phyloP scores from a whole-genome alignment of 2,329 filamentous ascomycete species.

The Trichocomaceae sp. region DNA sequence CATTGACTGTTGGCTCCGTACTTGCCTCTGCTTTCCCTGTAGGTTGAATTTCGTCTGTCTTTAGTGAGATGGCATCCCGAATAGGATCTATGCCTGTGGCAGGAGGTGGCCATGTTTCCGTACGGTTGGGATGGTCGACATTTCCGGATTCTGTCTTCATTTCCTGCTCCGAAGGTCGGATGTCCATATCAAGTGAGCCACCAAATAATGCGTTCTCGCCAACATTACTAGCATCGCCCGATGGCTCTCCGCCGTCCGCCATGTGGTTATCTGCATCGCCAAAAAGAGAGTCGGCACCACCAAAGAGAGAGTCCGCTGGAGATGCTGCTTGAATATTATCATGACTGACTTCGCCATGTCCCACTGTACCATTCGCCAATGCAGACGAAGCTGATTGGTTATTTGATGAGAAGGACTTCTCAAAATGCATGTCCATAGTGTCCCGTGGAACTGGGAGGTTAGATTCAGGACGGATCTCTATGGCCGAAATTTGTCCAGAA shows the following conservation, averaged over 20 bases:
- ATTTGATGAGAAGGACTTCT: conserved; percentile 70
- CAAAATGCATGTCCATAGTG: conserved; percentile 49
- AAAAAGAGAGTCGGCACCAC: conserved; percentile 80
- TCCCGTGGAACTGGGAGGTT: conserved; percentile 69
- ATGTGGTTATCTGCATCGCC: conserved; percentile 64
- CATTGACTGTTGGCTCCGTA: conserved; percentile 24
- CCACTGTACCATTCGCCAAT: conserved; percentile 33
- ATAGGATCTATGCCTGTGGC: conserved; percentile 16
- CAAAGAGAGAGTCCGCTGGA: conserved; percentile 76
- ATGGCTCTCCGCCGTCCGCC: conserved; percentile 42
- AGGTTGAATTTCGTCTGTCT: conserved; percentile 1
- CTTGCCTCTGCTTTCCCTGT: conserved; percentile 23
- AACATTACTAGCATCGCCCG: conserved; percentile 59
- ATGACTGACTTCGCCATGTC: conserved; percentile 30
- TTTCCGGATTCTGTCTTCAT: conserved; percentile 26
- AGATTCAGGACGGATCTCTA: conserved; percentile 76
- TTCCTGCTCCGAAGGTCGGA: conserved; percentile 47
- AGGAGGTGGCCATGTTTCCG: conserved; percentile 9
- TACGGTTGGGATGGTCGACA: conserved; percentile 18
- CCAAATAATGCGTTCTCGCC: conserved; percentile 83
- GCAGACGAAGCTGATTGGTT: conserved; percentile 56
- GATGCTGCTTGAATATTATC: conserved; percentile 56
- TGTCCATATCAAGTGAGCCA: conserved; percentile 60
- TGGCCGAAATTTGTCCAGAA: conserved; percentile 76
- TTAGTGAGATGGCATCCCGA: background rate